Base-by-base conservation (phyloP, 208 protist genomes). In the Trypanosoma platydactyli region DNA sequence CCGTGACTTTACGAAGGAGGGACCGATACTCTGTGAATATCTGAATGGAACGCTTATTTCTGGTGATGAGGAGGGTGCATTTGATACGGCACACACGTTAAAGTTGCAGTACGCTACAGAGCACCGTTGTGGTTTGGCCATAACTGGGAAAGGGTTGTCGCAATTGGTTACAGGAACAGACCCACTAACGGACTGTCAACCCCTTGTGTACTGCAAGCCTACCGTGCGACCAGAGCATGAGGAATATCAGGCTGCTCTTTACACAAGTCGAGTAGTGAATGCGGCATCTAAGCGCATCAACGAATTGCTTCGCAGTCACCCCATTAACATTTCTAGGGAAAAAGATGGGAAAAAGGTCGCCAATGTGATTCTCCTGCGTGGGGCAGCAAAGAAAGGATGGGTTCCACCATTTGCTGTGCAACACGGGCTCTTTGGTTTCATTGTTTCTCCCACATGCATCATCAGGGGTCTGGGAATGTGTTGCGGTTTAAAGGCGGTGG, bases 161-260 rank as follows among this genome's bases (percentile, higher is more conserved):
- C 71, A 86, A 53, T 68, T 78, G 27, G 80, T 91, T 49, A 87
- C 82, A 35, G 85, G 85, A 52, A 91, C 85, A 7, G 85, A 91
- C 38, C 80, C 79, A 5, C 72, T 91, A 41, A 76, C 78, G 30
- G 85, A 91, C 46, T 71, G 66, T 25, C 79, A 65, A 16, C 42
- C 62, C 13, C 68, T 91, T 48, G 60, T 79, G 25, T 51, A 64
- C 53, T 91, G 85, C 64, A 61, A 24, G 42, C 85, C 85, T 12
- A 81, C 77, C n/a, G 72, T 84, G 7, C 18, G 42, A 4, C 50
- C 72, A 25, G 72, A 64, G 13, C 81, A 88, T 64, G 62, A 63
- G 22, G 81, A 86, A 46, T 82, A 86, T 67, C 58, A 57, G 15
- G 71, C 67, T 12, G 81, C 85, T 0, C 45, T 76, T 11, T 91